These are phyloP conservation scores for Metschnikowia dekortorum DNA, from an alignment of 805 yeast species.

Conservation along the genomic window DNA sequence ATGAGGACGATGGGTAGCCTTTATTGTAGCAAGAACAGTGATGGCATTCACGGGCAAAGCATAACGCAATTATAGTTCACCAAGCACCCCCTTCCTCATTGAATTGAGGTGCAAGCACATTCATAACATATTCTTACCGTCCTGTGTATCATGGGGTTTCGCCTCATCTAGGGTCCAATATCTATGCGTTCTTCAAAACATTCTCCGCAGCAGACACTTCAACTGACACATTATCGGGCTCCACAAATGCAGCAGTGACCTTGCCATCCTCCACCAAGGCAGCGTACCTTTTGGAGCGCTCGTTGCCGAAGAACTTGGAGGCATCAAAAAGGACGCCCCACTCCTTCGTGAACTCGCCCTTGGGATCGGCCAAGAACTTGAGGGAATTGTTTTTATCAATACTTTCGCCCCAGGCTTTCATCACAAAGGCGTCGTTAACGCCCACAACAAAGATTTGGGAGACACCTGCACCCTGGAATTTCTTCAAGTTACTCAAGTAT, in stretches of 20 bases:
- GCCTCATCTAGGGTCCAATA: not conserved
- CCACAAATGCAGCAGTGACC: constrained; percentile 62
- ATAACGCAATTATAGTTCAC: too few relatives aligned
- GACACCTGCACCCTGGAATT: constrained; percentile 65
- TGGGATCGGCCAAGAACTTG: constrained; percentile 74
- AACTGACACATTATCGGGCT: constrained; percentile 77
- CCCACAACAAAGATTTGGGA: constrained; percentile 59
- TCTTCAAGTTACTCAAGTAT: constrained; percentile 48
- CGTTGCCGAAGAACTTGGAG: constrained; percentile 66
- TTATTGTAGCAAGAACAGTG: too few relatives aligned
- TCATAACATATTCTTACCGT: too few relatives aligned
- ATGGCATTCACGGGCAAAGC: too few relatives aligned
- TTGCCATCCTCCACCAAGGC: constrained; percentile 70
- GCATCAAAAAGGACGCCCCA: constrained; percentile 75
- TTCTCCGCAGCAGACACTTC: constrained; percentile 47
- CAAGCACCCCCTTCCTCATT: too few relatives aligned
- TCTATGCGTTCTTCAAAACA: constrained; percentile 28
- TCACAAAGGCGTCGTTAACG: constrained; percentile 85
- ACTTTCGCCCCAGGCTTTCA: constrained; percentile 69
- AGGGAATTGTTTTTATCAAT: constrained; percentile 27
- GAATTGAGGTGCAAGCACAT: too few relatives aligned
- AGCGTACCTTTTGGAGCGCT: constrained; percentile 73
- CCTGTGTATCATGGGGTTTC: too few relatives aligned
- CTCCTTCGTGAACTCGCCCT: constrained; percentile 62
- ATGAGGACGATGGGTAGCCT: too few relatives aligned